phyloP scores from a whole-genome alignment of 805 yeast genomes.

The Ogataea thermomethanolica region DNA sequence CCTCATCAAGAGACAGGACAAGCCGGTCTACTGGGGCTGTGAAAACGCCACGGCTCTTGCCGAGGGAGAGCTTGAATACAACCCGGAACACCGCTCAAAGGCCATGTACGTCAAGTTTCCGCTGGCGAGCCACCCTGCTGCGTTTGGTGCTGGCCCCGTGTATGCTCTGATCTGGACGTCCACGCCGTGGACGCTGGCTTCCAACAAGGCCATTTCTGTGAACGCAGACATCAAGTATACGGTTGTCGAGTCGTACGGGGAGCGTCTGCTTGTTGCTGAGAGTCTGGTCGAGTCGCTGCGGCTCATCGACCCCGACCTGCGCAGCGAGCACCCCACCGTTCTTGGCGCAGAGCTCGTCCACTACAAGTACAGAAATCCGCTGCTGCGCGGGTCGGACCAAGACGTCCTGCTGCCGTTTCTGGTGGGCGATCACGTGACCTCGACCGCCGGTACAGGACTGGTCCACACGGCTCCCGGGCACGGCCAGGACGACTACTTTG shows the following conservation, averaged over 20 bases:
- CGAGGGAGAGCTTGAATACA: slow-evolving; percentile 92
- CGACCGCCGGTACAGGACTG: slow-evolving; percentile 84
- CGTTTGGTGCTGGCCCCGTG: slow-evolving; percentile 24
- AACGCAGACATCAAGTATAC: slow-evolving; percentile 59
- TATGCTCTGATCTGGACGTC: slow-evolving; percentile 85
- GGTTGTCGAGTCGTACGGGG: slow-evolving; percentile 38
- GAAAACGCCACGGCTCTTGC: slow-evolving; percentile 93
- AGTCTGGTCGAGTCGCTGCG: slow-evolving; percentile 42
- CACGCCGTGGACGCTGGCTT: slow-evolving; percentile 95
- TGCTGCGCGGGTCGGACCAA: slow-evolving; percentile 29
- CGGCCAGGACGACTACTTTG: slow-evolving; percentile 86
- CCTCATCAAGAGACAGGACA: slow-evolving; percentile 75
- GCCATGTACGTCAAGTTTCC: slow-evolving; percentile 74
- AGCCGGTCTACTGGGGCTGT: slow-evolving; percentile 97
- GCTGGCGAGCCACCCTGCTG: slow-evolving; percentile 27
- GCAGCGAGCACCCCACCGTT: slow-evolving; percentile 28
- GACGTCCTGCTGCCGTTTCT: slow-evolving; percentile 51
- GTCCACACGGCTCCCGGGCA: slow-evolving; percentile 99
- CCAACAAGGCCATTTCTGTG: slow-evolving; percentile 80
- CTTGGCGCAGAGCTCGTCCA: slow-evolving; percentile 42
- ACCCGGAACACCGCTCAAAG: slow-evolving; percentile 60
- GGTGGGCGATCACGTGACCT: slow-evolving; percentile 79
- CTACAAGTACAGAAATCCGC: slow-evolving; percentile 53
- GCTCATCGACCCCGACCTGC: slow-evolving; percentile 28
- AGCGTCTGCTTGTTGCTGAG: slow-evolving; percentile 53